These are phyloP conservation scores for Penicillium fimorum DNA, from an alignment of 495 filamentous ascomycete genomes.

Conservation along the genomic window DNA sequence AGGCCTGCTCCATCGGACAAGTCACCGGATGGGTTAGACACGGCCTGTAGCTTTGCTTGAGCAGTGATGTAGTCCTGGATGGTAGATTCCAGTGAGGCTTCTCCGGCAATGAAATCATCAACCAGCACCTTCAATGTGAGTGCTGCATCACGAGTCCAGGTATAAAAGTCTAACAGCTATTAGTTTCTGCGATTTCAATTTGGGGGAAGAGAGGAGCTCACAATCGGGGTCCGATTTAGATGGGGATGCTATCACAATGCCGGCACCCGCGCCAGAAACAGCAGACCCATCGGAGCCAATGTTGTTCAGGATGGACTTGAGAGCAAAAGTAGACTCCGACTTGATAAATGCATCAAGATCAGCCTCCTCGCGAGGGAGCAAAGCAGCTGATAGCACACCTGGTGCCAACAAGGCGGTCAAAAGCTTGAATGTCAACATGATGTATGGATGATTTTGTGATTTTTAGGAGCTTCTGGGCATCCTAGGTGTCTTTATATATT, in stretches of 20 bases:
- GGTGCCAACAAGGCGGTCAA: constrained; percentile 19
- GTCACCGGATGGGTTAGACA: constrained; percentile 42
- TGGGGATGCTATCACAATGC: constrained; percentile 56
- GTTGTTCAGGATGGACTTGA: constrained; percentile 57
- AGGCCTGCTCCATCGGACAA: constrained; percentile 52
- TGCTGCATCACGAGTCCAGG: constrained; percentile 61
- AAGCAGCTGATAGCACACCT: constrained; percentile 11
- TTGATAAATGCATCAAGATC: constrained; percentile 52
- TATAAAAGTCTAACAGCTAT: constrained; percentile 52
- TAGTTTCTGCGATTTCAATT: neutral
- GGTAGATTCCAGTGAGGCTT: constrained; percentile 41
- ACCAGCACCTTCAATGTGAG: constrained; percentile 54
- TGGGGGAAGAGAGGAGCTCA: constrained; percentile 24
- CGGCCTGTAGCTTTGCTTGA: constrained; percentile 52
- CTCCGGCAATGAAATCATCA: constrained; percentile 48
- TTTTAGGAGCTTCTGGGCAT: neutral
- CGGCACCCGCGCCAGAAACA: constrained; percentile 45
- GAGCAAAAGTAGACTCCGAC: constrained; percentile 51
- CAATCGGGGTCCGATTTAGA: constrained; percentile 54
- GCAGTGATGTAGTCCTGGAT: constrained; percentile 57
- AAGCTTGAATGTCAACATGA: constrained; percentile 16
- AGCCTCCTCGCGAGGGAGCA: constrained; percentile 17
- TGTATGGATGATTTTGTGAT: neutral
- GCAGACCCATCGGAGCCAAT: constrained; percentile 52
- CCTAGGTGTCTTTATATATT: neutral